A percentile compares a stretch with the other conserved stretches of the same genome.
Conservation (phyloP, 2,329 filamentous ascomycete species). For the Aulographum hederae region DNA sequence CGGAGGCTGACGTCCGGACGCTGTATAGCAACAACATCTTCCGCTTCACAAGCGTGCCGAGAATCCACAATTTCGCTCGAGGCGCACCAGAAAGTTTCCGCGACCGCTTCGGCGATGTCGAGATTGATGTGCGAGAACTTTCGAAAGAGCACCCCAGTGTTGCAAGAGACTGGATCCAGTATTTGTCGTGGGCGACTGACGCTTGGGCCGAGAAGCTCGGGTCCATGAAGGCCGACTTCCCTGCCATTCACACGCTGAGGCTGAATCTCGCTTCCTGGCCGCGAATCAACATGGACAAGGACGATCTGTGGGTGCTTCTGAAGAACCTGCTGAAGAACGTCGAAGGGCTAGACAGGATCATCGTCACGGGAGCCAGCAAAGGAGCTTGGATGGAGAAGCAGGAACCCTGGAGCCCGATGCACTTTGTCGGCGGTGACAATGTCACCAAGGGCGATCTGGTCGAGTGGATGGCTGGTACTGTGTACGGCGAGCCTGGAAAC, state of each 20-base stretch:
- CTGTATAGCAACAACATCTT: too few relatives aligned
- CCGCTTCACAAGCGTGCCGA: too few relatives aligned
- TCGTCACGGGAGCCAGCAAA: conserved; percentile 11
- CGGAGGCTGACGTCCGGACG: too few relatives aligned
- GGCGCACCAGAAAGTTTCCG: too few relatives aligned
- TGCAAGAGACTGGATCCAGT: conserved; percentile 16
- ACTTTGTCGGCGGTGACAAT: conserved; percentile 14
- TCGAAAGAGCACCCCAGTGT: too few relatives aligned
- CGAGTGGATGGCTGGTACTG: too few relatives aligned
- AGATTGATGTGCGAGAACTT: too few relatives aligned
- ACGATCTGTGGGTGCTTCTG: conserved; percentile 14
- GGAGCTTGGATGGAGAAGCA: conserved; percentile 1
- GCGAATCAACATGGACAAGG: conserved; percentile 11
- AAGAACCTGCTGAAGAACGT: conserved; percentile 12
- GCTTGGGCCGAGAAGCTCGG: conserved; percentile 8
- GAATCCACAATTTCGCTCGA: too few relatives aligned
- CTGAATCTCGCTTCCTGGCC: conserved; percentile 19
- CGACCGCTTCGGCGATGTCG: too few relatives aligned
- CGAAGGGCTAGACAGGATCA: conserved; percentile 13
- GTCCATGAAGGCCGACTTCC: conserved; percentile 10
- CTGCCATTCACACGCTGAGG: conserved; percentile 14
- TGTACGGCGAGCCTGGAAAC: too few relatives aligned
- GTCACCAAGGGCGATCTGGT: conserved; percentile 1
- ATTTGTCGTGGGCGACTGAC: conserved; percentile 12
- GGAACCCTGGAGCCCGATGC: conserved; percentile 19